Percentiles rank a stretch among this genome's conserved stretches.
Conservation (phyloP, 139 green algal genomes). For the Eudorina sp. region DNA sequence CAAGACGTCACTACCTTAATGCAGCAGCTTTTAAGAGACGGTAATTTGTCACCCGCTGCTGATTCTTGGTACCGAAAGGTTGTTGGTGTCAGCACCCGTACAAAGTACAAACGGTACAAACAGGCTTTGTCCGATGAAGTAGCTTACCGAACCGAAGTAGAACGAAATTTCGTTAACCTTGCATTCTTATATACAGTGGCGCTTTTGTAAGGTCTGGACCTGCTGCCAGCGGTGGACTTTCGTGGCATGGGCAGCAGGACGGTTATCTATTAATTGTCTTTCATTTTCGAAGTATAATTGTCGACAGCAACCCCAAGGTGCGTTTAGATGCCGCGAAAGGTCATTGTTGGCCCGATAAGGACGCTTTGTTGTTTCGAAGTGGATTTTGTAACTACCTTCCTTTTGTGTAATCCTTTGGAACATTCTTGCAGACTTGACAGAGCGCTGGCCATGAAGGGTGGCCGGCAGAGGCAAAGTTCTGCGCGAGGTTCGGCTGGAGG, state of each 20-base stretch:
- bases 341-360: background rate
- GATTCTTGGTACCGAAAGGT: background rate
- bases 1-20: too few relatives aligned
- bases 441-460: conserved; percentile 5
- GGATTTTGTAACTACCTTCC: background rate
- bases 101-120: background rate
- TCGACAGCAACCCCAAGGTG: background rate
- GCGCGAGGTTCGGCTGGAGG: background rate
- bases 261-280: background rate
- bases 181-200: background rate
- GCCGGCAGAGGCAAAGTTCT: conserved; percentile 10
- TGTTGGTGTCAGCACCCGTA: background rate
- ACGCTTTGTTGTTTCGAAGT: background rate
- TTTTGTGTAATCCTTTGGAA: background rate
- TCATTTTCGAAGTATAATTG: background rate
- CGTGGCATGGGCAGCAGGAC: background rate
- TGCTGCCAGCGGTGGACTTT: background rate
- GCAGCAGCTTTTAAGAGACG: too few relatives aligned
- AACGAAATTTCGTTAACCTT: background rate
- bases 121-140: background rate
- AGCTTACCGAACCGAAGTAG: background rate
- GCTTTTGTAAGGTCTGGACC: too few relatives aligned
- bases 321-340: background rate
- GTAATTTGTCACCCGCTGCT: too few relatives aligned
- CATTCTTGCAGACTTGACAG: background rate